Percentiles rank a stretch among this genome's conserved stretches.
Evolutionary conservation across 495 filamentous ascomycete species (phyloP).

Genomic region (Xylaria intraflava): DNA sequence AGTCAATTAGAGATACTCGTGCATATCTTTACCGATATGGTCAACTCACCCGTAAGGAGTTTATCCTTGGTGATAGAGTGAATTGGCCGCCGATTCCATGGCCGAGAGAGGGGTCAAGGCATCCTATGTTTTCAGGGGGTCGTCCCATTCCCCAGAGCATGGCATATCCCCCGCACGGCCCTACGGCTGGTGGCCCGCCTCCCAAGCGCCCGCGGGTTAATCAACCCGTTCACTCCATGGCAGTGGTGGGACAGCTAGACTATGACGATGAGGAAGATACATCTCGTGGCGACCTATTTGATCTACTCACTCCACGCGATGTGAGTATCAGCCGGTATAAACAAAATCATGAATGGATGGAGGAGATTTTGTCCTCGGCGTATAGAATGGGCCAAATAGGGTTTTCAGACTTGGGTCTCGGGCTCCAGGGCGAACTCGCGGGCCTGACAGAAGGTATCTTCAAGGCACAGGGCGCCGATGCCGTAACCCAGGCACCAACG

Average conservation of each 20-base stretch:
- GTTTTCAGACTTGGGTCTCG: constrained; percentile 81
- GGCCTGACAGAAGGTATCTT: constrained; percentile 73
- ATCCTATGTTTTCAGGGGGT: constrained; percentile 35
- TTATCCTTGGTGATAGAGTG: constrained; percentile 79
- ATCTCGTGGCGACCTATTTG: constrained; percentile 76
- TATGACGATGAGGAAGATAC: constrained; percentile 87
- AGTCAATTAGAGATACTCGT: constrained; percentile 56
- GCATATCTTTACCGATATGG: constrained; percentile 68
- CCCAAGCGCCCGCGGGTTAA: constrained; percentile 38
- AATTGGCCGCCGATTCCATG: constrained; percentile 85
- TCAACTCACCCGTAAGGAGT: constrained; percentile 81
- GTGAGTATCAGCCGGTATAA: constrained; percentile 77
- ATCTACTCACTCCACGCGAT: constrained; percentile 79
- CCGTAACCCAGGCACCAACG: constrained; percentile 40
- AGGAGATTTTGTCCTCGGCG: constrained; percentile 86
- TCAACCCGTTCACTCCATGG: constrained; percentile 24
- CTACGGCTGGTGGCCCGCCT: constrained; percentile 34
- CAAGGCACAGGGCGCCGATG: constrained; percentile 52
- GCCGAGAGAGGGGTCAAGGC: constrained; percentile 44
- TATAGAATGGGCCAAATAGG: constrained; percentile 75
- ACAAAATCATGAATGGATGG: constrained; percentile 99
- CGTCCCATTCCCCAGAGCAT: constrained; percentile 42
- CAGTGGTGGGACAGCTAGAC: constrained; percentile 35
- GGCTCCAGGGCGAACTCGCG: constrained; percentile 78
- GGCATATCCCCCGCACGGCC: constrained; percentile 46